Conservation (phyloP, 257 asterid genomes). For the Capsicum chinense region DNA sequence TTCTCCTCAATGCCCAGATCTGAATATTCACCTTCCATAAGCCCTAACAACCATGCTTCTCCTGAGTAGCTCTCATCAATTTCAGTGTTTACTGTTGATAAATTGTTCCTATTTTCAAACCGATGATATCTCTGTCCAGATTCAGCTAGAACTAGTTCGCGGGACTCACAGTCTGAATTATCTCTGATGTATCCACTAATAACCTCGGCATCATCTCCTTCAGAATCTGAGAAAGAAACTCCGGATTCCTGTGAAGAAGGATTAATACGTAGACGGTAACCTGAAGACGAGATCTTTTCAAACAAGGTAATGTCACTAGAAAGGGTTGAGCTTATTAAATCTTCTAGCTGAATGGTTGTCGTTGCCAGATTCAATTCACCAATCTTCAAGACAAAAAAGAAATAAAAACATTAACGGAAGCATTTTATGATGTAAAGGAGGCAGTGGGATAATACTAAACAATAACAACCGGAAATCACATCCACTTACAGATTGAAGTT, state of each 20-base stretch:
- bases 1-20: conserved; percentile 89
- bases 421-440: conserved; percentile 17
- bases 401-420: conserved; percentile 14
- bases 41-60: conserved; percentile 89
- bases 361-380: conserved; percentile 65
- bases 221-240: conserved; percentile 65
- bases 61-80: conserved; percentile 98
- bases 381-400: conserved; percentile 58
- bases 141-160: conserved; percentile 52
- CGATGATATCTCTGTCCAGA: conserved; percentile 42
- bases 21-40: conserved; percentile 97
- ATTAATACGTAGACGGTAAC: conserved; percentile 84
- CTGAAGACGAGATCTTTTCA: conserved; percentile 83
- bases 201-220: conserved; percentile 73
- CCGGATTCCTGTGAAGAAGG: conserved; percentile 59
- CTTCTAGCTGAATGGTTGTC: conserved; percentile 59
- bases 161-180: conserved; percentile 61
- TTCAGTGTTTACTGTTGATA: conserved; percentile 54
- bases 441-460: not conserved
- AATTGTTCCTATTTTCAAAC: conserved; percentile 39
- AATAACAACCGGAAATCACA: conserved; percentile 11
- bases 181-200: conserved; percentile 54
- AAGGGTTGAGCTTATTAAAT: conserved; percentile 67
- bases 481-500: conserved; percentile 72
- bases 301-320: conserved; percentile 87